phyloP scores from a whole-genome alignment of 2,329 filamentous ascomycete species.

The Arthrinium puccinioides region DNA sequence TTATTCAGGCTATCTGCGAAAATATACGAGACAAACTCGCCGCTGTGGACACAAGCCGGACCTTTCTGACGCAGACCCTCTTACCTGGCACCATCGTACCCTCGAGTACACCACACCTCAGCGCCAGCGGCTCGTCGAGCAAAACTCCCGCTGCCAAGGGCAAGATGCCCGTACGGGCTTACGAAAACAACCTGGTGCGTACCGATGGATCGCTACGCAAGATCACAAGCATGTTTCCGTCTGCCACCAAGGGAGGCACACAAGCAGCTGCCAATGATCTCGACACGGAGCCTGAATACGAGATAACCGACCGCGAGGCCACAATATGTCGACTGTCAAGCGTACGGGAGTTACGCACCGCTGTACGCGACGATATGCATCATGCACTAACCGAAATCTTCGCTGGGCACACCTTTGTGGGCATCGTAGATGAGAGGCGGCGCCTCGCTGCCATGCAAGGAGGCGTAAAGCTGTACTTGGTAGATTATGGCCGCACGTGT shows the following conservation, averaged over 20 bases:
- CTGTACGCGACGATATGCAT: constrained; percentile 77
- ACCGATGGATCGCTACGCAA: constrained; percentile 87
- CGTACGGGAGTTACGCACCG: constrained; percentile 73
- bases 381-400: constrained; percentile 81
- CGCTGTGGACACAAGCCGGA: constrained; percentile 85
- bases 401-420: constrained; percentile 84
- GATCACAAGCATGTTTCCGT: constrained; percentile 92
- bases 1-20: constrained; percentile 78
- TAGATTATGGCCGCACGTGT: constrained; percentile 84
- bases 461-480: constrained; percentile 82
- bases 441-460: constrained; percentile 90
- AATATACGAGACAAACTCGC: constrained; percentile 72
- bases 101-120: constrained; percentile 16
- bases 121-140: constrained; percentile 18
- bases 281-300: constrained; percentile 47
- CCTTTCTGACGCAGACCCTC: constrained; percentile 88
- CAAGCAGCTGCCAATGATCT: constrained; percentile 18
- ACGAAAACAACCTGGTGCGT: constrained; percentile 83
- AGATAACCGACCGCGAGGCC: constrained; percentile 60
- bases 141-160: constrained; percentile 26
- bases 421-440: constrained; percentile 78
- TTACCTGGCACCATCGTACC: constrained; percentile 56
- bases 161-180: constrained; percentile 47
- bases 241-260: constrained; percentile 32
- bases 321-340: constrained; percentile 71